Percentiles rank a stretch among this genome's conserved stretches.
These are phyloP conservation scores for Centella asiatica DNA, from an alignment of 129 eudicot genomes.

Conservation along the genomic window DNA sequence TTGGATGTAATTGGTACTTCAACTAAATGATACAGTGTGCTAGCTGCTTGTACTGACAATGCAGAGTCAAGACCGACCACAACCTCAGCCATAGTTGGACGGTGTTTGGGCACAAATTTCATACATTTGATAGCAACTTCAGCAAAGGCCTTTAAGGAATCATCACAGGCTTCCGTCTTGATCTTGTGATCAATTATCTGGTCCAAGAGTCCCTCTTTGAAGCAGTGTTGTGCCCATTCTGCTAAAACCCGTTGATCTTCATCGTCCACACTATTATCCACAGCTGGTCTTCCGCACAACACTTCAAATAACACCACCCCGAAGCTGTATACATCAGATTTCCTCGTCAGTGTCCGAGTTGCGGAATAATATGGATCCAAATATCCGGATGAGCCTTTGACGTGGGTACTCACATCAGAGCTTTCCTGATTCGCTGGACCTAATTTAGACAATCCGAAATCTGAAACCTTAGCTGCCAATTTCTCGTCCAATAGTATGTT, in stretches of 20 bases:
- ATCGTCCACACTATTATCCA: conserved; percentile 1
- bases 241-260: conserved; percentile 1
- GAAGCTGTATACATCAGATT: background rate
- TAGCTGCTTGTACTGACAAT: conserved; percentile 16
- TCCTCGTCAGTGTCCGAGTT: background rate
- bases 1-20: background rate
- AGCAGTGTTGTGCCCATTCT: background rate
- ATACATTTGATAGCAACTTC: background rate
- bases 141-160: conserved; percentile 2
- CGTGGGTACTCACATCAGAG: background rate
- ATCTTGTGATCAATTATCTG: background rate
- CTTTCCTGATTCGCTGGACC: background rate
- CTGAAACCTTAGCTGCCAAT: background rate
- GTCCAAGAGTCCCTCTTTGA: background rate
- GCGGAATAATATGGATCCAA: conserved; percentile 2
- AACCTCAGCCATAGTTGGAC: conserved; percentile 3
- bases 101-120: background rate
- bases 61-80: conserved; percentile 9
- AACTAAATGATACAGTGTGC: background rate
- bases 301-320: conserved; percentile 10
- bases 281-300: background rate
- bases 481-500: background rate
- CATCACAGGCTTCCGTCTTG: background rate
- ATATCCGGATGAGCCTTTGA: background rate
- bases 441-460: background rate